Percentiles rank a stretch among this genome's conserved stretches.
Evolutionary conservation across 2,329 filamentous ascomycete species (phyloP).

Genomic region (Diaporthe destruens): DNA sequence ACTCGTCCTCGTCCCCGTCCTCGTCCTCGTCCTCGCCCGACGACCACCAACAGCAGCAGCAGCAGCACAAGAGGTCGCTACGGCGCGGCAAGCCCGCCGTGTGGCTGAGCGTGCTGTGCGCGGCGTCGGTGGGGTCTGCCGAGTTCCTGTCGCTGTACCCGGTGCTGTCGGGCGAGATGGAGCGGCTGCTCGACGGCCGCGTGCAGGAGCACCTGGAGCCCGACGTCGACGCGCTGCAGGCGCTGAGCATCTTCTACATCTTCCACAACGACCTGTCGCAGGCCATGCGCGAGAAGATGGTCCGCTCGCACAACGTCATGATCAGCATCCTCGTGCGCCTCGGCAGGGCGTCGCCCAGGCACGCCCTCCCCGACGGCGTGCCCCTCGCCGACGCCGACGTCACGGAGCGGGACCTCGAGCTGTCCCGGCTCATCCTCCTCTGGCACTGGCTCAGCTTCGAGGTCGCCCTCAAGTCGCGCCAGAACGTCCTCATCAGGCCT

Average conservation of each 20-base stretch:
- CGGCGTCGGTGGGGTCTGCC: conserved; percentile 29
- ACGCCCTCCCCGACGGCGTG: not conserved
- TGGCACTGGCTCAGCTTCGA: conserved; percentile 39
- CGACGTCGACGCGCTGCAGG: conserved; percentile 31
- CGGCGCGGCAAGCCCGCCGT: conserved; percentile 22
- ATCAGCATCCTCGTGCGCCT: conserved; percentile 18
- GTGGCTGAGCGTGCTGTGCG: conserved; percentile 41
- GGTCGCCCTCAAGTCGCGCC: conserved; percentile 29
- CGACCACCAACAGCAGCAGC: too few species aligned
- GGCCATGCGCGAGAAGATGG: not conserved
- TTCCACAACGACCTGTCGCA: conserved; percentile 29
- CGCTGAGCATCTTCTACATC: conserved; percentile 13
- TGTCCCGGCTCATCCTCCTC: conserved; percentile 32
- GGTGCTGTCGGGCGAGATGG: conserved; percentile 8
- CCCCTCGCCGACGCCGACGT: conserved; percentile 16
- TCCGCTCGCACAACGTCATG: not conserved
- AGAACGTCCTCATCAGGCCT: conserved; percentile 16
- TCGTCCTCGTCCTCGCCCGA: too few species aligned
- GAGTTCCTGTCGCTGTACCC: conserved; percentile 15
- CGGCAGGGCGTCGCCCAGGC: conserved; percentile 28
- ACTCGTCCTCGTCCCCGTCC: too few species aligned
- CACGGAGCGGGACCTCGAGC: conserved; percentile 18
- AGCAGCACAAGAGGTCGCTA: conserved; percentile 15
- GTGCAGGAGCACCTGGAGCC: not conserved
- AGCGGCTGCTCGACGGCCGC: conserved; percentile 8